A percentile compares a stretch with the other conserved stretches of the same genome.
Conservation (phyloP, 2,329 filamentous ascomycete species). For the Falciphora oryzae region DNA sequence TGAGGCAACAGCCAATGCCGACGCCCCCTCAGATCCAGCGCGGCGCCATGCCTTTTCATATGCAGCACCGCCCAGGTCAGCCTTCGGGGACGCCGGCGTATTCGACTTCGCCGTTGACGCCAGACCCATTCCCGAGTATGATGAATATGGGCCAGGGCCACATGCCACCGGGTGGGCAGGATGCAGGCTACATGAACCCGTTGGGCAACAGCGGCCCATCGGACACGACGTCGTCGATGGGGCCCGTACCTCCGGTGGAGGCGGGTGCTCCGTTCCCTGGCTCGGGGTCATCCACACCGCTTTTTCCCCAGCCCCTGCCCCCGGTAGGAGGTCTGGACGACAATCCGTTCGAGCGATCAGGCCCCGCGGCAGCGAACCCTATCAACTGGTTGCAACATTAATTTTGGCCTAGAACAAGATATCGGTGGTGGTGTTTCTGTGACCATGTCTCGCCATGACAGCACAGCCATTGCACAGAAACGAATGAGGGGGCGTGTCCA, state of each 20-base stretch:
- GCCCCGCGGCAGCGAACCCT: background rate
- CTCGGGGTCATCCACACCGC: background rate
- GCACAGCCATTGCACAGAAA: background rate
- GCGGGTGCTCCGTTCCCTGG: conserved; percentile 2
- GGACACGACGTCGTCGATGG: background rate
- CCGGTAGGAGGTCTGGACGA: background rate
- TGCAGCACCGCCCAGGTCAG: background rate
- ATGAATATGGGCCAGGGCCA: background rate
- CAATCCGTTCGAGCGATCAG: background rate
- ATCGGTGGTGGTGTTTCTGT: background rate
- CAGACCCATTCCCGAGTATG: background rate
- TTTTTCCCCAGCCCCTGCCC: background rate
- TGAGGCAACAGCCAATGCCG: background rate
- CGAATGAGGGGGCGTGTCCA: background rate
- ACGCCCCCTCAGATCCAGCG: background rate
- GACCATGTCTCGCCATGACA: no score
- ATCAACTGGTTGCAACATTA: background rate
- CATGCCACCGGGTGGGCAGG: background rate
- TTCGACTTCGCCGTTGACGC: background rate
- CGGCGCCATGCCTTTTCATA: background rate
- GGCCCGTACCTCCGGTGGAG: background rate
- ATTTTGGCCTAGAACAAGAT: background rate
- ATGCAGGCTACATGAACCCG: background rate
- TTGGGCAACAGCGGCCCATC: background rate
- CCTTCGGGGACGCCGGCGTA: background rate